A percentile compares a stretch with the other conserved stretches of the same genome.
Evolutionary conservation across 176 grass and related monocot species (phyloP).

Genomic region (Areca catechu): DNA sequence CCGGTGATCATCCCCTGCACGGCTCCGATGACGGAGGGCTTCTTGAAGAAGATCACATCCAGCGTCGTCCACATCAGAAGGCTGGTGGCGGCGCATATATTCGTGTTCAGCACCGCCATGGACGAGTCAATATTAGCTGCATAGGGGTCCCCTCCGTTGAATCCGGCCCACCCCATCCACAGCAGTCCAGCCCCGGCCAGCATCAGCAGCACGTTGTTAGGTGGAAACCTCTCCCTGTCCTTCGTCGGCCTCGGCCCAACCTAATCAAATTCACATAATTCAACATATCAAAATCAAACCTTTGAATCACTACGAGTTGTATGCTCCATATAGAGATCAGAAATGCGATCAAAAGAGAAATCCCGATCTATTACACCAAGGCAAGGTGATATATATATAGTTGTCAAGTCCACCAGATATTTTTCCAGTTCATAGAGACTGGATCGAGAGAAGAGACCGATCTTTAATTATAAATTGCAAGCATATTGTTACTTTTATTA

Average conservation of each 20-base stretch:
- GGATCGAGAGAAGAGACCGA: no score
- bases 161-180: conserved; percentile 16
- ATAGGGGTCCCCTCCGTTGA: conserved; percentile 16
- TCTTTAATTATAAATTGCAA: no score
- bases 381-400: no score
- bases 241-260: conserved; percentile 2
- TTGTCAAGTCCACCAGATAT: no score
- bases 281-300: neutral
- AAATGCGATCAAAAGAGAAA: no score
- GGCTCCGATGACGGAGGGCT: conserved; percentile 16
- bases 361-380: no score
- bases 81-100: conserved; percentile 13
- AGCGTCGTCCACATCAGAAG: conserved; percentile 13
- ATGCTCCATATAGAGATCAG: no score
- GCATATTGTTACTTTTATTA: no score
- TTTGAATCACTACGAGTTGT: no score
- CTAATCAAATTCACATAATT: neutral
- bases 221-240: conserved; percentile 12
- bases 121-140: conserved; percentile 13
- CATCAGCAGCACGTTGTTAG: conserved; percentile 15
- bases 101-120: conserved; percentile 17
- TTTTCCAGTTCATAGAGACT: no score
- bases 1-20: conserved; percentile 20
- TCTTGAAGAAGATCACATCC: conserved; percentile 17
- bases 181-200: conserved; percentile 9